Evolutionary conservation across 352 stramenopile genomes (phyloP), one percentile per base, ranked within the genome.

Genomic region (Phytophthora meadii): DNA sequence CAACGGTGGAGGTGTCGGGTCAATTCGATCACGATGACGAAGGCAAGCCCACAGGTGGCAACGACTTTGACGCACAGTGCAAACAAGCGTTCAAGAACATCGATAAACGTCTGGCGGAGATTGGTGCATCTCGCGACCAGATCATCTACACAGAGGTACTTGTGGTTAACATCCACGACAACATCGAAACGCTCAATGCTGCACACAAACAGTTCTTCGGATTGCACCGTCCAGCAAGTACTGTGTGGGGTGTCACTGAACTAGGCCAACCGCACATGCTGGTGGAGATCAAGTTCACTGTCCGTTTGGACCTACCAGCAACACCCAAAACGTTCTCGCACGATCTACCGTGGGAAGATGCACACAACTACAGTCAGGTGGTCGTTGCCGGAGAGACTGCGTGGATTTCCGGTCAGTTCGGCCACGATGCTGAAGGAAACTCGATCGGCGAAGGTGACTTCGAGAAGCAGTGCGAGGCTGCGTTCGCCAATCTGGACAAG

Each of bases 131-230:
- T n/a, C 28, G 46, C 27, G 41, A 40, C 46, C 46, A 53, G 27
- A 40, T 53, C 46, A 28, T 53, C 15, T 36, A 53, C 28, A 53
- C 46, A 27, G 46, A 41, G 27, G 46, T 53, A 28, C 17, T 53
- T 9, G 22, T 53, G 22, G 46, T 53, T 15, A 53, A 53, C 28
- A 53, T 53, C 5, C 28, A 28, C n/a, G 46, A 53, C 46, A 53
- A 53, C 46, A 53, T 41, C 25, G 46, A 53, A 0, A 53, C 41
- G 28, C 10, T 53, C 17, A 41, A 53, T 10, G 27, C 28, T 17
- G 46, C 46, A 17, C 46, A 53, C 46, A 53, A 53, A 9, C 36
- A 53, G 27, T 53, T 53, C 46, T 53, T 53, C 46, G 46, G n/a
- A 9, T 40, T 28, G n/a, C 27, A 51, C 12, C 45, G 45, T 4